Percentiles rank a stretch among this genome's conserved stretches.
Conservation (phyloP, 305 asterid species). For the Salvia sclarea region DNA sequence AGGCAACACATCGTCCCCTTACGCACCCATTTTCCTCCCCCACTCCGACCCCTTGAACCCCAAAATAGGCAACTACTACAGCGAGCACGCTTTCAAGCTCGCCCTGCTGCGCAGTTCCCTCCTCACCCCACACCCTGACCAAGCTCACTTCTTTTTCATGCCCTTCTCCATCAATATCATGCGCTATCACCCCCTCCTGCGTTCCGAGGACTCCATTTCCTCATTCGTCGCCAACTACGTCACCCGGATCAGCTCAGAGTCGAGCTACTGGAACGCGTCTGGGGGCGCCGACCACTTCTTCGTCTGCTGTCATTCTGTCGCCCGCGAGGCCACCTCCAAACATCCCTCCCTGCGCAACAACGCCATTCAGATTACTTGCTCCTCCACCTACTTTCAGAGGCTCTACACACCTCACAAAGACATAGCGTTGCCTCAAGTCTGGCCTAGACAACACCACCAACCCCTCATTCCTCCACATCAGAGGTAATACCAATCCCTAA, state of each 20-base stretch:
- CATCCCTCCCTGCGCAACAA: constrained; percentile 51
- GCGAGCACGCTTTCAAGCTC: constrained; percentile 73
- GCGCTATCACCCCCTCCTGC: constrained; percentile 63
- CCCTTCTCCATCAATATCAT: constrained; percentile 73
- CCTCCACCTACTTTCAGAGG: constrained; percentile 81
- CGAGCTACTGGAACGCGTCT: constrained; percentile 61
- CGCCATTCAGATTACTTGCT: constrained; percentile 69
- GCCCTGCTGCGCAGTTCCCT: constrained; percentile 57
- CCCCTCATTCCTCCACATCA: constrained; percentile 46
- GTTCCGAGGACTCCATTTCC: constrained; percentile 51
- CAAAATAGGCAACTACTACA: constrained; percentile 68
- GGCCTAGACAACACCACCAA: constrained; percentile 55
- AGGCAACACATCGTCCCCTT: constrained; percentile 40
- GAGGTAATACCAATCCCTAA: not conserved
- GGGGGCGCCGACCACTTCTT: constrained; percentile 84
- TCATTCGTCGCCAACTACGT: constrained; percentile 60
- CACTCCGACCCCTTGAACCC: constrained; percentile 53
- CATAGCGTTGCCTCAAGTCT: constrained; percentile 68
- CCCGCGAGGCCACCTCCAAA: constrained; percentile 62
- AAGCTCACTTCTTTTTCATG: constrained; percentile 70
- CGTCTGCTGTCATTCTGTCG: constrained; percentile 68
- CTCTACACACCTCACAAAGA: constrained; percentile 69
- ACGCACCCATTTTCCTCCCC: constrained; percentile 54
- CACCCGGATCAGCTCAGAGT: constrained; percentile 46
- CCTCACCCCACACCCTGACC: constrained; percentile 45